Evolutionary conservation across 2,329 filamentous ascomycete genomes (phyloP).

Genomic region (Metarhizium album): DNA sequence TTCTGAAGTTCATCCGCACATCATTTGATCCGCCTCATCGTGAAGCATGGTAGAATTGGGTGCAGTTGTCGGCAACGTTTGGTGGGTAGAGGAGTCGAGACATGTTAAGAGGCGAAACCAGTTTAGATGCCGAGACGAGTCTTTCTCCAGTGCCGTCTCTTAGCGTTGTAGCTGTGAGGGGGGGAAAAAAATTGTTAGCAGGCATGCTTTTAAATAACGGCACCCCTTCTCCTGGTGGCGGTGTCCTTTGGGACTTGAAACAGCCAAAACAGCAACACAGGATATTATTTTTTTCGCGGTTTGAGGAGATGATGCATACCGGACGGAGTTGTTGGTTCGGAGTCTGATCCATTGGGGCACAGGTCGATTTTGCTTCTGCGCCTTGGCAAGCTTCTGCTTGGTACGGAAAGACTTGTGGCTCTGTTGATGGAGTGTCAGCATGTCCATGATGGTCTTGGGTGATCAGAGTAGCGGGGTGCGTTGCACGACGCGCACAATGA

Average conservation of each 20-base stretch:
- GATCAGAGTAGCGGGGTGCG: neutral
- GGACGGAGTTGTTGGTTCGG: slow-evolving; percentile 97
- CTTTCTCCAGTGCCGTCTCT: slow-evolving; percentile 99
- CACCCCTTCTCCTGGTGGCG: neutral
- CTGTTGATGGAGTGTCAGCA: slow-evolving; percentile 34
- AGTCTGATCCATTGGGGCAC: slow-evolving; percentile 99
- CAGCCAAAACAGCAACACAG: neutral
- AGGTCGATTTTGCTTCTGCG: slow-evolving; percentile 99
- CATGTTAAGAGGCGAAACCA: slow-evolving; percentile 29
- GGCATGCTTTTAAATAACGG: too few relatives aligned
- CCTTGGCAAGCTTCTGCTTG: slow-evolving; percentile 99
- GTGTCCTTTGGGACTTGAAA: neutral
- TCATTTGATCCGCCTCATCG: slow-evolving; percentile 15
- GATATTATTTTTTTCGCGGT: neutral
- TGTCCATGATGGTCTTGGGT: neutral
- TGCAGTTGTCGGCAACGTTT: slow-evolving; percentile 2
- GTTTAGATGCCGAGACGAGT: slow-evolving; percentile 96
- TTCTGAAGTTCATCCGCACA: slow-evolving; percentile 8
- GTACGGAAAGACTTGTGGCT: slow-evolving; percentile 99
- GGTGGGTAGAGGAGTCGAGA: slow-evolving; percentile 1
- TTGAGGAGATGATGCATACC: slow-evolving; percentile 52
- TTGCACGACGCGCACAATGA: neutral
- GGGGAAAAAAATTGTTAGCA: neutral
- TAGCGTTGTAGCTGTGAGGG: slow-evolving; percentile 86
- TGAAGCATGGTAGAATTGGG: slow-evolving; percentile 17